Conservation (phyloP, 192 early-diverging fungal genomes). For the Powellomyces hirtus region DNA sequence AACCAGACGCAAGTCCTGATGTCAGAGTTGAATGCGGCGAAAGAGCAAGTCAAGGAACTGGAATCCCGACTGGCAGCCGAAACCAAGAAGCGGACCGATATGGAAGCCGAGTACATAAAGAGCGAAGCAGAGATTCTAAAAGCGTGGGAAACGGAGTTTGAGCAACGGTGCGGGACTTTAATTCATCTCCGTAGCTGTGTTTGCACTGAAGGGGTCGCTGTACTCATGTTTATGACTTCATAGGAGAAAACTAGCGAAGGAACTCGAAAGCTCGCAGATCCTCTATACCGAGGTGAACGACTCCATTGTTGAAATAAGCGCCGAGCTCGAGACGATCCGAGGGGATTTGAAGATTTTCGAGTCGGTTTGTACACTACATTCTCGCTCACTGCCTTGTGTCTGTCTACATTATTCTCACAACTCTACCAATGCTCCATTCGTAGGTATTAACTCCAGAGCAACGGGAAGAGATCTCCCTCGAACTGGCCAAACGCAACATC, state of each 20-base stretch:
- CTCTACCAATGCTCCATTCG: neutral
- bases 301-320: neutral
- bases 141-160: conserved; percentile 10
- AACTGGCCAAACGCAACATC: neutral
- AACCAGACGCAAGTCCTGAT: neutral
- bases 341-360: neutral
- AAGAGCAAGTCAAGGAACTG: too few species aligned
- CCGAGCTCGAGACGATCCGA: neutral
- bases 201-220: neutral
- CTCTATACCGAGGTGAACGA: neutral
- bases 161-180: neutral
- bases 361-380: neutral
- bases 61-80: neutral
- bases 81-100: neutral
- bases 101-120: neutral
- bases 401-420: neutral
- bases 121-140: conserved; percentile 4
- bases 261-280: neutral
- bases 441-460: neutral
- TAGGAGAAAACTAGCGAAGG: neutral
- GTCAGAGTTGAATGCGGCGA: too few species aligned
- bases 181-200: neutral
- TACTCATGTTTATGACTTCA: neutral
- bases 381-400: neutral
- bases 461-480: neutral